A percentile compares a stretch with the other conserved stretches of the same genome.
Evolutionary conservation across 2,329 filamentous ascomycete species (phyloP).

Genomic region (Rhinocladiella mackenziei): DNA sequence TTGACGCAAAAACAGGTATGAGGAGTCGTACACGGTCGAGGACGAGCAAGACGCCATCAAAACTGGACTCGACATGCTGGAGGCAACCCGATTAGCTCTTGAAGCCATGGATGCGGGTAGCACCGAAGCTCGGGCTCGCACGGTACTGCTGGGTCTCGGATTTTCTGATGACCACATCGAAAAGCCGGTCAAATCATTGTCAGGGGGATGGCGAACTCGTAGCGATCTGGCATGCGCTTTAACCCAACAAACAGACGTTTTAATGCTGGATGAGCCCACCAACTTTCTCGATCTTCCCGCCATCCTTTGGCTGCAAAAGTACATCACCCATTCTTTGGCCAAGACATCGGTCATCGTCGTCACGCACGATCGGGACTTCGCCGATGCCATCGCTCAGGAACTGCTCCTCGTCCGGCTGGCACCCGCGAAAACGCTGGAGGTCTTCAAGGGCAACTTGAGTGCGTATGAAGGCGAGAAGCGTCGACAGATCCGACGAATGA

Average conservation of each 20-base stretch:
- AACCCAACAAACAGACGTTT: constrained; percentile 68
- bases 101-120: constrained; percentile 28
- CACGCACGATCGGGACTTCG: constrained; percentile 80
- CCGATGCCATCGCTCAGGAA: constrained; percentile 69
- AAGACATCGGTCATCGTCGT: constrained; percentile 64
- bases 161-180: constrained; percentile 26
- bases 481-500: constrained; percentile 62
- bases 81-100: constrained; percentile 21
- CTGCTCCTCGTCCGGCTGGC: constrained; percentile 62
- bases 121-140: constrained; percentile 26
- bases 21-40: constrained; percentile 5
- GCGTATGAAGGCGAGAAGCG: constrained; percentile 62
- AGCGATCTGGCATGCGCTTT: constrained; percentile 62
- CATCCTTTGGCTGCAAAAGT: constrained; percentile 78
- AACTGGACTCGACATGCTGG: constrained; percentile 25
- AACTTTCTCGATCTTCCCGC: constrained; percentile 80
- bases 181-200: constrained; percentile 48
- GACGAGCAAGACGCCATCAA: constrained; percentile 22
- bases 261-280: constrained; percentile 82
- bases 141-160: constrained; percentile 23
- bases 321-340: constrained; percentile 57
- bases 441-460: constrained; percentile 70
- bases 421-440: constrained; percentile 63
- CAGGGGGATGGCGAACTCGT: constrained; percentile 74
- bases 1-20: constrained; percentile 11